Base-by-base conservation (phyloP, 225 moss, liverwort and hornwort species). In the Asterella californica region DNA sequence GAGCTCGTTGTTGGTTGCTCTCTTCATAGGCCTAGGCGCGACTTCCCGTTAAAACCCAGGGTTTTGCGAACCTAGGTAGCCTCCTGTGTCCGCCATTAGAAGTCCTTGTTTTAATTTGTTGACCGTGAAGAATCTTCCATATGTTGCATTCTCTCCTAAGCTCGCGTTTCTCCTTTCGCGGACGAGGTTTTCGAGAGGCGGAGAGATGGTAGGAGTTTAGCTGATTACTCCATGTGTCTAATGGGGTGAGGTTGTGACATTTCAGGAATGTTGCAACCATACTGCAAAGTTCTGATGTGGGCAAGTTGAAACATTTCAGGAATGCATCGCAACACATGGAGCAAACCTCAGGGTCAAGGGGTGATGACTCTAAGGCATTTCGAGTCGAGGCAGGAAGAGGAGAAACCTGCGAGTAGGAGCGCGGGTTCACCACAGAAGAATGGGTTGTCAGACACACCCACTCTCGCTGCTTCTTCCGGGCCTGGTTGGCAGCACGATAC, bases 281-380 rank as follows among this genome's bases (percentile, higher is more conserved):
- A 42, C 42, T 57, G 64, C 6, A 10, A 47, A 0, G 24, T 71
- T 71, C 45, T 71, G 25, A 71, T 9, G 46, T 19, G 2, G 24
- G 5, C 17, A 0, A 69, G 14, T 71, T 71, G 70, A 46, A 24
- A 24, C 25, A 71, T 32, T 65, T 15, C 81, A 90, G 90, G 83
- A 32, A 79, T 82, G 47, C 83, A 79, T 64, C 85, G 85, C 82
- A 77, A 74, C 12, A 68, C 82, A 22, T 85, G 85, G 88, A 89
- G 77, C 42, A 85, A 79, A 18, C 67, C 79, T 48, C 64, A 70
- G 60, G 69, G 36, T 22, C 69, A 15, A 42, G 37, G 37, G 36
- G 69, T 50, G 46, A 29, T 74, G 73, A 27, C 48, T 63, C 34
- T 61, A 19, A 64, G 78, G 46, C 73, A 60, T 46, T 77, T 81